Evolutionary conservation across 805 yeast species (phyloP), one percentile per base, ranked within the genome.

Genomic region (Yarrowia deformans): DNA sequence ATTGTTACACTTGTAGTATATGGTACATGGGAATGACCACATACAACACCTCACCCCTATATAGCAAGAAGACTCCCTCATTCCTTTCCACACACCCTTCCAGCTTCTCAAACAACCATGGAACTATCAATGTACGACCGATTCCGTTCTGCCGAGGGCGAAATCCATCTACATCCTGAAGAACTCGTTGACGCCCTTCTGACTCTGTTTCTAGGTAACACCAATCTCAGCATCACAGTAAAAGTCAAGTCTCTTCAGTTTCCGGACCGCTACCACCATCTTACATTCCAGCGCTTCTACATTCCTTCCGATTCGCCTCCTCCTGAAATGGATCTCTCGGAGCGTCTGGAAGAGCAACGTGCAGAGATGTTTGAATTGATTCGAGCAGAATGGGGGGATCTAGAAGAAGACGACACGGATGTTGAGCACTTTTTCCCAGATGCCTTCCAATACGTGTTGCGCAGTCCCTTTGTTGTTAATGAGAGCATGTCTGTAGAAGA

Each of bases 211-310:
- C 40, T 50, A 14, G 16, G 55, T 10, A 34, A 34, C 23, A n/a
- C 37, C 37, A 50, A 50, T n/a, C 55, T 50, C 55, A 34, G 34
- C 16, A 34, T 50, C 40, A 50, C 55, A 0, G 55, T 50, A 40
- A 50, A 50, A 10, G 39, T 50, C 14, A 13, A 16, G n/a, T 50
- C 54, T 2, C 54, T 32, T 1, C 35, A 34, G 9, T 10, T 2
- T 23, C 55, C 55, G 3, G 55, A 40, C 9, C 55, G 16, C 3
- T 50, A 8, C 23, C 55, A 50, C 16, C 32, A 8, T 50, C 39
- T 50, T 40, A 34, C 39, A 1, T 50, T 50, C 55, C n/a, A 34
- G 6, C 55, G 55, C 1, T 13, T 34, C 55, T n/a, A 50, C 35
- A 13, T 18, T 8, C 16, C 16, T 8, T 14, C 50, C 8, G 35